phyloP scores from a whole-genome alignment of 192 early-diverging fungal genomes.

The Physocladia obscura region DNA sequence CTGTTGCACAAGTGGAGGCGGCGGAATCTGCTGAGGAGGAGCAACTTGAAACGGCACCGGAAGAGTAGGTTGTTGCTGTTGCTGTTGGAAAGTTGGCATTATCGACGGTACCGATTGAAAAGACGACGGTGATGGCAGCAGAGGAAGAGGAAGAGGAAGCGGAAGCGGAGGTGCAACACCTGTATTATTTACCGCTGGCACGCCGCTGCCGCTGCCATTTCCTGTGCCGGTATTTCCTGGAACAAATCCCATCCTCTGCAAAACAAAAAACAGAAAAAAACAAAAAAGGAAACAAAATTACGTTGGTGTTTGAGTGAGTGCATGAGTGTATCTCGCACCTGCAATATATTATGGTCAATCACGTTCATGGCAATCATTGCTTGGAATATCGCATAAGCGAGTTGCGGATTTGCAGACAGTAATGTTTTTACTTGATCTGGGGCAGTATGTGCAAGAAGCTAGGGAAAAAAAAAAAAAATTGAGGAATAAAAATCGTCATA shows the following conservation, averaged over 20 bases:
- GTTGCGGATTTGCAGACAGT: conserved; percentile 74
- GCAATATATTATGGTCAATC: conserved; percentile 61
- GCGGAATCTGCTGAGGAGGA: no score
- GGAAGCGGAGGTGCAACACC: conserved; percentile 1
- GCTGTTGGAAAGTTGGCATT: conserved; percentile 2
- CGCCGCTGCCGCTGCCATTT: not conserved
- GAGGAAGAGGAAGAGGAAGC: not conserved
- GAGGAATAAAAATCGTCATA: not conserved
- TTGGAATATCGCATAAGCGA: conserved; percentile 83
- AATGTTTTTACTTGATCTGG: conserved; percentile 70
- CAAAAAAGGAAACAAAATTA: not conserved
- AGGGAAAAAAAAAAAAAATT: not conserved
- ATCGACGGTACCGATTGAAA: not conserved
- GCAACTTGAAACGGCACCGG: not conserved
- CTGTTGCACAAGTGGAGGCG: no score
- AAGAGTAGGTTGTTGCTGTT: not conserved
- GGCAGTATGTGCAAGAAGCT: conserved; percentile 57
- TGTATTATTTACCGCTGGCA: conserved; percentile 3
- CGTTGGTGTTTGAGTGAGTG: not conserved
- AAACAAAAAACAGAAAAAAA: not conserved
- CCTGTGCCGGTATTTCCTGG: no score
- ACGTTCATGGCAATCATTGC: conserved; percentile 75
- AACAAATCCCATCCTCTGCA: not conserved
- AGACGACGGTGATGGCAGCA: not conserved
- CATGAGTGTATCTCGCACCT: conserved; percentile 22